Conservation (phyloP, 2,329 filamentous ascomycete species). For the Aquanectria penicillioides region DNA sequence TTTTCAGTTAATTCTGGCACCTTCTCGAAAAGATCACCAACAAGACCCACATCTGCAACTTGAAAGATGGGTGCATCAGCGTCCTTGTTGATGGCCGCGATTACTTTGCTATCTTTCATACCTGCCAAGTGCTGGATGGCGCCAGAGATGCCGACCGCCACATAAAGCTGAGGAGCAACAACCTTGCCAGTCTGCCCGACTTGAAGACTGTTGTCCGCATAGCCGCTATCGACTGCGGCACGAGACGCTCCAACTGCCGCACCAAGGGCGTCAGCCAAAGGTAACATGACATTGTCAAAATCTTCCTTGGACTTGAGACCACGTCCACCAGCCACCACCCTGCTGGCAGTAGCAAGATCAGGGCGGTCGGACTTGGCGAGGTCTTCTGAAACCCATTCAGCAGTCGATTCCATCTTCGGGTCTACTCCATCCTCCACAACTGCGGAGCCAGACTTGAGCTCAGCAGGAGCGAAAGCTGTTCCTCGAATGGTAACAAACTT, state of each 20-base stretch:
- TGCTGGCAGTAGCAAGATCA: conserved; percentile 87
- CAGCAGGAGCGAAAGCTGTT: conserved; percentile 85
- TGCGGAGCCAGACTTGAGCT: conserved; percentile 77
- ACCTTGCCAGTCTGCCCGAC: conserved; percentile 99
- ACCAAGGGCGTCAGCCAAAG: conserved; percentile 89
- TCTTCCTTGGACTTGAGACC: conserved; percentile 98
- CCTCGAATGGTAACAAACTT: conserved; percentile 94
- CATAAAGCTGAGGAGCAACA: conserved; percentile 93
- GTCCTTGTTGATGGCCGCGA: conserved; percentile 99
- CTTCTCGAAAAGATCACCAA: conserved; percentile 95
- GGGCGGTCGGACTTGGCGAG: conserved; percentile 93
- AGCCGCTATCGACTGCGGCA: conserved; percentile 95
- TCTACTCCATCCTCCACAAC: conserved; percentile 84
- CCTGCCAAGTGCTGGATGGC: conserved; percentile 98
- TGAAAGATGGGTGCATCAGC: conserved; percentile 98
- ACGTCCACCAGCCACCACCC: conserved; percentile 92
- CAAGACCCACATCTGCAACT: conserved; percentile 93
- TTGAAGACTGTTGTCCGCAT: conserved; percentile 97
- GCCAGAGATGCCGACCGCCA: conserved; percentile 95
- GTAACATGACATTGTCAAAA: conserved; percentile 91
- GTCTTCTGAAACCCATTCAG: conserved; percentile 94
- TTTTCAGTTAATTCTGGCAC: conserved; percentile 97
- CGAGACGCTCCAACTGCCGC: conserved; percentile 96
- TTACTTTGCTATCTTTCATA: conserved; percentile 99
- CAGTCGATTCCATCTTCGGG: conserved; percentile 76